Evolutionary conservation across 2,329 filamentous ascomycete species (phyloP).

Genomic region (Huntiella bhutanensis): DNA sequence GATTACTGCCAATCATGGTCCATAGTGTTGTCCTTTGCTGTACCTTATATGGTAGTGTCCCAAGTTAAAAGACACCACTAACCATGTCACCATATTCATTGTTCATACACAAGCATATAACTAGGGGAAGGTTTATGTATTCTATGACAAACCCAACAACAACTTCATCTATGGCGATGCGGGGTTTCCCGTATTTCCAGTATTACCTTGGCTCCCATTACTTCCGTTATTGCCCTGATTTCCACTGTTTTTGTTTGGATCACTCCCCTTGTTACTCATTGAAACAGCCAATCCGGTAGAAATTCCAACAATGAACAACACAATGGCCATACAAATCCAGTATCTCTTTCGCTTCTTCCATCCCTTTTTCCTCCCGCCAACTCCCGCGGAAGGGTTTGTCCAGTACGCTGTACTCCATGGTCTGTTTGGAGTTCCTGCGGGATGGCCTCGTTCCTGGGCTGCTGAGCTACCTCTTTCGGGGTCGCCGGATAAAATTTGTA

Average conservation of each 20-base stretch:
- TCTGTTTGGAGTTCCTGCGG: not conserved
- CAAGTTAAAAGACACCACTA: no score
- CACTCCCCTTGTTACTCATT: constrained; percentile 5
- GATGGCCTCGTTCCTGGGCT: not conserved
- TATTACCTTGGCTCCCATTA: constrained; percentile 1
- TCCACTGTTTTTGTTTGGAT: not conserved
- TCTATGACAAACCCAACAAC: no score
- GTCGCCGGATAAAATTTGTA: no score
- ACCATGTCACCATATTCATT: no score
- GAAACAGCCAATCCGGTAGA: constrained; percentile 10
- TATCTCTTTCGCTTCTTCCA: constrained; percentile 9
- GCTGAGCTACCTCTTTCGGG: no score
- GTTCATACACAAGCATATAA: no score
- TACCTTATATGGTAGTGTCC: no score
- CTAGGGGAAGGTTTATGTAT: no score
- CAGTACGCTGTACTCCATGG: constrained; percentile 10
- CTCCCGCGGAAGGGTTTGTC: constrained; percentile 2
- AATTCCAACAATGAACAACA: constrained; percentile 8
- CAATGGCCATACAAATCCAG: constrained; percentile 8
- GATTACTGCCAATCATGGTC: no score
- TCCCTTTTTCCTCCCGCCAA: constrained; percentile 1
- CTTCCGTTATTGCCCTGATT: not conserved
- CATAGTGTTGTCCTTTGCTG: no score
- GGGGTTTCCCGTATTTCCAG: not conserved
- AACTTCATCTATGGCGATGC: no score